phyloP scores from a whole-genome alignment of 768 basidiomycete genomes.

The Lactarius akahatsu region DNA sequence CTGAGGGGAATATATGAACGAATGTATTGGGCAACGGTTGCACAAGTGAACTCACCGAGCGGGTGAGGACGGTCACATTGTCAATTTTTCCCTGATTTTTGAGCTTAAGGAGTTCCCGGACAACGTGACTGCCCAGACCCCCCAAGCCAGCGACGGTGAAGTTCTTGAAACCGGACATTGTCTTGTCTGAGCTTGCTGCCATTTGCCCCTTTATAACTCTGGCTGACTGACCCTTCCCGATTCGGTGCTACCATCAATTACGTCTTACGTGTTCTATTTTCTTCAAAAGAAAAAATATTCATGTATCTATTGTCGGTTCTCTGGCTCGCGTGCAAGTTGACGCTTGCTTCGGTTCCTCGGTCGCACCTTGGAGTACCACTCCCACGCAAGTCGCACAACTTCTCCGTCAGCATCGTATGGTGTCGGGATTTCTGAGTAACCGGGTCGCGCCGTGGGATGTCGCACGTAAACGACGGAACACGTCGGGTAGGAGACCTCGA shows the following conservation, averaged over 20 bases:
- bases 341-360: constrained; percentile 47
- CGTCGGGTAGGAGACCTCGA: constrained; percentile 81
- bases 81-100: constrained; percentile 10
- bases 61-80: constrained; percentile 16
- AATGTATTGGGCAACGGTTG: background rate
- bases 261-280: no score
- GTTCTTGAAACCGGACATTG: constrained; percentile 9
- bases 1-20: background rate
- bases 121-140: background rate
- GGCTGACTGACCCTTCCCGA: no score
- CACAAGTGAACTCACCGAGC: constrained; percentile 2
- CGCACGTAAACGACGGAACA: constrained; percentile 93
- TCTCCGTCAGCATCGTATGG: constrained; percentile 97
- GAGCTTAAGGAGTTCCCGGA: constrained; percentile 7
- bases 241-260: no score
- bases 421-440: constrained; percentile 92
- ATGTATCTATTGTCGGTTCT: constrained; percentile 28
- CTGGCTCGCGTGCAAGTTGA: constrained; percentile 29
- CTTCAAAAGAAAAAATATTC: no score
- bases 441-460: constrained; percentile 94
- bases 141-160: constrained; percentile 15
- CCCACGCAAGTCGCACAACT: constrained; percentile 90
- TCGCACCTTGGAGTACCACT: constrained; percentile 81
- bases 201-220: background rate
- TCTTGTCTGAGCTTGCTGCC: background rate